These are phyloP conservation scores for Gentiana macrophylla DNA, from an alignment of 257 asterid species.

Conservation along the genomic window DNA sequence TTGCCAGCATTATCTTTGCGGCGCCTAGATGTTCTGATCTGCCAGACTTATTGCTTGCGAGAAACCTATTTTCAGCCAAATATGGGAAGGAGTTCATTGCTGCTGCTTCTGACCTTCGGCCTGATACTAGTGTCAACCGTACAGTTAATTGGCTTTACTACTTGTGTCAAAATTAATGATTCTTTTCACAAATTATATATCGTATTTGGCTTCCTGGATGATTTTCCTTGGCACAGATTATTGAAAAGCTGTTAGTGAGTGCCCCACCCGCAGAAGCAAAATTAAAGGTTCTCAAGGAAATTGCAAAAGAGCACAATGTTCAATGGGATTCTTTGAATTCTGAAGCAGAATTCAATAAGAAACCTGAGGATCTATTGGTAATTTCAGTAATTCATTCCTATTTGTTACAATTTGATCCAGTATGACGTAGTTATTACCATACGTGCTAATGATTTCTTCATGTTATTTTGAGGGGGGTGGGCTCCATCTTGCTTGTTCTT, in stretches of 20 bases:
- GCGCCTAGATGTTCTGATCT: slow-evolving; percentile 96
- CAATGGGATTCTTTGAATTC: slow-evolving; percentile 73
- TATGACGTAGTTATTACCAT: background rate
- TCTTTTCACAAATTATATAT: background rate
- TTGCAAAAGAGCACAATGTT: slow-evolving; percentile 48
- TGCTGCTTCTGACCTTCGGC: slow-evolving; percentile 94
- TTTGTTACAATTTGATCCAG: slow-evolving; percentile 1
- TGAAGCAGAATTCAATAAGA: slow-evolving; percentile 61
- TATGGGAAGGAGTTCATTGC: slow-evolving; percentile 88
- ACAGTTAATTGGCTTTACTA: slow-evolving; percentile 46
- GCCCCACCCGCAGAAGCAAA: slow-evolving; percentile 61
- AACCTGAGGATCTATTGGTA: slow-evolving; percentile 95
- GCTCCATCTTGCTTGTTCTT: background rate
- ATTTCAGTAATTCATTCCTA: background rate
- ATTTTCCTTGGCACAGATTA: slow-evolving; percentile 35
- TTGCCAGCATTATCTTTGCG: slow-evolving; percentile 87
- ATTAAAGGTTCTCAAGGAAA: slow-evolving; percentile 65
- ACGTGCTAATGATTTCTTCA: no score
- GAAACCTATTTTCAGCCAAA: slow-evolving; percentile 68
- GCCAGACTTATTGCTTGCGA: slow-evolving; percentile 70
- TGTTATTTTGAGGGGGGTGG: background rate
- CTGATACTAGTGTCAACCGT: slow-evolving; percentile 89
- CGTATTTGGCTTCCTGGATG: background rate
- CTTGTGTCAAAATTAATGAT: background rate
- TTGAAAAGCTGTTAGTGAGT: slow-evolving; percentile 74